These are phyloP conservation scores for Euphorbia pulcherrima DNA, from an alignment of 345 rosid species.

Conservation along the genomic window DNA sequence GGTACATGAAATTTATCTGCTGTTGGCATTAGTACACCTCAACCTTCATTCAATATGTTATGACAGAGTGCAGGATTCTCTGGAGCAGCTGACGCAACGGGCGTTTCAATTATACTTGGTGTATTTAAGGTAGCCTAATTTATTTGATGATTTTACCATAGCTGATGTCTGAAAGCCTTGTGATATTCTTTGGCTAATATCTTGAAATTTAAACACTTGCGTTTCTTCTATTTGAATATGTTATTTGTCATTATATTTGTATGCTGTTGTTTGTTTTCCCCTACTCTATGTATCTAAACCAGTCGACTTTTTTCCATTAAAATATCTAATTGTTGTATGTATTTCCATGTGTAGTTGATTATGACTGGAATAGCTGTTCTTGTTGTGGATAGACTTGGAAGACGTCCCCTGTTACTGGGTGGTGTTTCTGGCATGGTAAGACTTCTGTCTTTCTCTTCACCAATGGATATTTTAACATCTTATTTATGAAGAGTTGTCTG, in stretches of 20 bases:
- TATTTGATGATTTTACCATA: background rate
- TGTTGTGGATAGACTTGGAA: constrained; percentile 83
- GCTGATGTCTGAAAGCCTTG: background rate
- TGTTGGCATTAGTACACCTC: background rate
- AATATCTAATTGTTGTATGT: constrained; percentile 10
- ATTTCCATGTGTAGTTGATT: constrained; percentile 51
- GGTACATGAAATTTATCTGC: constrained; percentile 5
- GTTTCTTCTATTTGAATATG: background rate
- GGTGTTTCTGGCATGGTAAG: constrained; percentile 91
- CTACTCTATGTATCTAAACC: background rate
- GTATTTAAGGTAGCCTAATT: constrained; percentile 58
- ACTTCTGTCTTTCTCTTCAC: constrained; percentile 21
- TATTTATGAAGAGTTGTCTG: background rate
- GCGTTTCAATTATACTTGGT: constrained; percentile 89
- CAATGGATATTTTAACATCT: constrained; percentile 7
- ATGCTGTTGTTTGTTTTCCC: background rate
- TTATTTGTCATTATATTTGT: background rate
- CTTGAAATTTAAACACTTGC: background rate
- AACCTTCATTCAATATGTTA: constrained; percentile 19
- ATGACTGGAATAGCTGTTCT: constrained; percentile 90
- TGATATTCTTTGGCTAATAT: background rate
- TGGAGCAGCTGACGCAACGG: constrained; percentile 92
- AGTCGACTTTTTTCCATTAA: constrained; percentile 4
- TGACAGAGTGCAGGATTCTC: constrained; percentile 91
- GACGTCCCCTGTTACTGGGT: constrained; percentile 83